A percentile compares a stretch with the other conserved stretches of the same genome.
Evolutionary conservation across 495 filamentous ascomycete species (phyloP).

Genomic region (Podospora conica): DNA sequence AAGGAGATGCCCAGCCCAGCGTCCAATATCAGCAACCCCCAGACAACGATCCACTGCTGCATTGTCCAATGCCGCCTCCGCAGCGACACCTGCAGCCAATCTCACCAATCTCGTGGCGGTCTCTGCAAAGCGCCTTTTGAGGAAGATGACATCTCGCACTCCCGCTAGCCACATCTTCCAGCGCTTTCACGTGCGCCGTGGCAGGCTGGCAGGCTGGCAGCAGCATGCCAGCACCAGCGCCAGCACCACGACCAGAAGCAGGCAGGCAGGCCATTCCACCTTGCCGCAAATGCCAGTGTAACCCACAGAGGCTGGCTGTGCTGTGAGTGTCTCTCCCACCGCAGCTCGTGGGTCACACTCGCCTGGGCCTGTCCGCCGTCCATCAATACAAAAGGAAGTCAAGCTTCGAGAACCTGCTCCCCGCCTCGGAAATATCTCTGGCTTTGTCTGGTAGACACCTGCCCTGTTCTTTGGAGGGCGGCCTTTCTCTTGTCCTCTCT

Average conservation of each 20-base stretch:
- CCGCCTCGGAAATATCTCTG: background rate
- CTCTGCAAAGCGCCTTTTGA: background rate
- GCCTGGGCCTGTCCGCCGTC: background rate
- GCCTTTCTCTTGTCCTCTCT: background rate
- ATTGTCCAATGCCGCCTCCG: background rate
- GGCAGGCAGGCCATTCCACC: background rate
- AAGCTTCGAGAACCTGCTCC: background rate
- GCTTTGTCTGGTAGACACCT: background rate
- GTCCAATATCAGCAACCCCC: background rate
- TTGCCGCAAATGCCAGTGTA: background rate
- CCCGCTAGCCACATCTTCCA: background rate
- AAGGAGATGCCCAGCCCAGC: background rate
- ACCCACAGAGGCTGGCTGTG: background rate
- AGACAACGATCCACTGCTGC: background rate
- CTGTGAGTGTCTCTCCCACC: background rate
- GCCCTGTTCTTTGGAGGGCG: background rate
- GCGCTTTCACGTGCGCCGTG: too few species aligned
- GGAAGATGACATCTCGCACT: background rate
- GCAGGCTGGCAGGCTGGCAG: background rate
- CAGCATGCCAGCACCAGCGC: background rate
- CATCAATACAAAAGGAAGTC: background rate
- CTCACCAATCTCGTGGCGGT: background rate
- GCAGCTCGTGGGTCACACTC: background rate
- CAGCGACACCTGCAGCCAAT: background rate
- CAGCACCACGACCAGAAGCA: background rate